Base-by-base conservation (phyloP, 2,329 filamentous ascomycete genomes). In the Phialemoniopsis sp. region DNA sequence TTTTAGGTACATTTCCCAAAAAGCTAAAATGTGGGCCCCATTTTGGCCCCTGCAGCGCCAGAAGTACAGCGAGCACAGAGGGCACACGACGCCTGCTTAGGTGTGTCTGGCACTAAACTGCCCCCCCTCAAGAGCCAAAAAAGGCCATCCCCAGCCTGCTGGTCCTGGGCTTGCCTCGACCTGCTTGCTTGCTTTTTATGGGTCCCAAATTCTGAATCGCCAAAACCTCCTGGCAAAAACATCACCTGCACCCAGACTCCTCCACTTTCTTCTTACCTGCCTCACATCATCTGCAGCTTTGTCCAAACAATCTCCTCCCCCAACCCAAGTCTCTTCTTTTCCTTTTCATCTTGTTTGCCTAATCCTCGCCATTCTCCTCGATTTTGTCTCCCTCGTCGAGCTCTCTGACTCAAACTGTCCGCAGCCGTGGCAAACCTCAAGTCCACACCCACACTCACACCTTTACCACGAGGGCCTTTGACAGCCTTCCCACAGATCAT, bases 401-500 rank as follows among this genome's bases (percentile, higher is more conserved):
- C 21, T 26, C 10, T 10, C 21, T 26, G 21, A 26, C 21, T 26
- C 21, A n/a, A n/a, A 26, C 21, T 26, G 21, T 26, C 21, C 21
- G 21, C 21, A 26, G 21, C 21, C 10, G 21, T 26, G 21, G 21
- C 21, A 26, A 26, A 26, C 21, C 49, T 46, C 51, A 48, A 48
- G 44, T 41, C 44, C 53, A 53, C 52, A 52, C 51, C 60, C 62
- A 58, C 40, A 42, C 35, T 46, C 52, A 43, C 44, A 44, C 46
- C 44, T 50, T 42, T 49, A 50, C 46, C 46, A 49, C 46, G 49
- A 53, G 46, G 51, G 39, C 51, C 21, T 26, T 10, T 26, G 21
- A 26, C 21, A 26, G 21, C 21, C 21, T 26, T 48, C 50, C 50
- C 46, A 56, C 50, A 57, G 61, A 26, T 58, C 58, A 66, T 60